These are phyloP conservation scores for Pleurozium schreberi DNA, from an alignment of 225 moss, liverwort and hornwort genomes.

Conservation along the genomic window DNA sequence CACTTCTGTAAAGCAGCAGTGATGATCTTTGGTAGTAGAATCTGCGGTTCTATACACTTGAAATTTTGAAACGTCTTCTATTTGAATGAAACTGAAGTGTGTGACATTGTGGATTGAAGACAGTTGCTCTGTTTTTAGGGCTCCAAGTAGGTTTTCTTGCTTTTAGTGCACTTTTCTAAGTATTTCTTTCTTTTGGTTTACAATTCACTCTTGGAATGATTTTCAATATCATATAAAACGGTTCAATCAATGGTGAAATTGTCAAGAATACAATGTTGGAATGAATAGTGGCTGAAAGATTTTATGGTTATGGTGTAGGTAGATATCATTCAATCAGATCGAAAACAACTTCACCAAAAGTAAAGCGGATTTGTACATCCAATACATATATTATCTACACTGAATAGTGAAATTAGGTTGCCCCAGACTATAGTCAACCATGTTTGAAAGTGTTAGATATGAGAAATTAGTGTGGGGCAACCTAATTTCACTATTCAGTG, in stretches of 20 bases:
- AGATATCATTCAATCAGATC: background rate
- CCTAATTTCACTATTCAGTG: no score
- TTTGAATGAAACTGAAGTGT: background rate
- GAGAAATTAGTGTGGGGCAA: no score
- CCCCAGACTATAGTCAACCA: no score
- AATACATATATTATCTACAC: background rate
- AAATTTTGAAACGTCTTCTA: background rate
- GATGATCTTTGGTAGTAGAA: background rate
- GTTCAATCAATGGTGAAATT: no score
- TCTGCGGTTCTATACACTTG: background rate
- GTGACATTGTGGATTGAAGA: background rate
- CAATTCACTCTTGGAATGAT: background rate
- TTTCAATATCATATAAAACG: background rate
- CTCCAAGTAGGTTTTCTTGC: background rate
- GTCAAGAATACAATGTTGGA: background rate
- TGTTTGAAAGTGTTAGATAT: no score
- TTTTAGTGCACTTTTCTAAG: background rate
- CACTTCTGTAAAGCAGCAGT: constrained; percentile 2
- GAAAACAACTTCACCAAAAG: background rate
- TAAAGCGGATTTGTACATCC: background rate
- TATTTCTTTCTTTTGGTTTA: background rate
- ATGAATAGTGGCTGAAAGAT: background rate
- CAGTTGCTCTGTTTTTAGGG: background rate
- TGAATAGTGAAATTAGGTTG: no score
- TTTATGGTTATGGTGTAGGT: background rate